Conservation (phyloP, 164 flowering plant species). For the Kingdonia uniflora region DNA sequence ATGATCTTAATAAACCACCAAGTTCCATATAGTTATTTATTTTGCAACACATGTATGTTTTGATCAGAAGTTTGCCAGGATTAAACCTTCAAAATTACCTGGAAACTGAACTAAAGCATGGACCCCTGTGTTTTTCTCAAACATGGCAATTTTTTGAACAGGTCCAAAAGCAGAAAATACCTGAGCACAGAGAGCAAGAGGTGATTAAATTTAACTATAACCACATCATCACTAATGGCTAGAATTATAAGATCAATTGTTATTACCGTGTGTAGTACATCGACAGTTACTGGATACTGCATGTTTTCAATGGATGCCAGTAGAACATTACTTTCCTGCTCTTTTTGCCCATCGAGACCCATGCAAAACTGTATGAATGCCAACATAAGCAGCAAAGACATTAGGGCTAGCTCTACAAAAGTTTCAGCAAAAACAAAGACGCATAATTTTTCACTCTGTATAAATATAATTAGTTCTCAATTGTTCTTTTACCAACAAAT, state of each 20-base stretch:
- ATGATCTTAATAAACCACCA: too few species aligned
- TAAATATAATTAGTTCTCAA: too few species aligned
- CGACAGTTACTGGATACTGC: slow-evolving; percentile 94
- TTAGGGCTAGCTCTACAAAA: not conserved
- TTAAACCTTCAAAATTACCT: slow-evolving; percentile 27
- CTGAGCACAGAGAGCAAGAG: slow-evolving; percentile 20
- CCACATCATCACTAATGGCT: not conserved
- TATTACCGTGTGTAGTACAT: slow-evolving; percentile 74
- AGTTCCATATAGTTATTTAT: too few species aligned
- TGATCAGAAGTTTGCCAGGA: too few species aligned
- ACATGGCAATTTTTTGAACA: slow-evolving; percentile 93
- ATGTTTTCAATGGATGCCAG: slow-evolving; percentile 94
- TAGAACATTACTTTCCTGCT: slow-evolving; percentile 92
- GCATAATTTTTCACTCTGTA: too few species aligned
- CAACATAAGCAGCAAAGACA: not conserved
- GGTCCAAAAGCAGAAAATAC: slow-evolving; percentile 91
- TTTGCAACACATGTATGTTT: too few species aligned
- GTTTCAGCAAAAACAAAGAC: too few species aligned
- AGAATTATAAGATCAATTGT: not conserved
- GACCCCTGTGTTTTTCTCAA: slow-evolving; percentile 92
- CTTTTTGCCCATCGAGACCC: slow-evolving; percentile 74
- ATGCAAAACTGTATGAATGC: slow-evolving; percentile 33
- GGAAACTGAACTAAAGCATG: slow-evolving; percentile 93
- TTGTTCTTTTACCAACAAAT: too few species aligned
- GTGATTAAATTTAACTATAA: not conserved